Base-by-base conservation (phyloP, 306 rosid genomes). In the Cajanus cajan region DNA sequence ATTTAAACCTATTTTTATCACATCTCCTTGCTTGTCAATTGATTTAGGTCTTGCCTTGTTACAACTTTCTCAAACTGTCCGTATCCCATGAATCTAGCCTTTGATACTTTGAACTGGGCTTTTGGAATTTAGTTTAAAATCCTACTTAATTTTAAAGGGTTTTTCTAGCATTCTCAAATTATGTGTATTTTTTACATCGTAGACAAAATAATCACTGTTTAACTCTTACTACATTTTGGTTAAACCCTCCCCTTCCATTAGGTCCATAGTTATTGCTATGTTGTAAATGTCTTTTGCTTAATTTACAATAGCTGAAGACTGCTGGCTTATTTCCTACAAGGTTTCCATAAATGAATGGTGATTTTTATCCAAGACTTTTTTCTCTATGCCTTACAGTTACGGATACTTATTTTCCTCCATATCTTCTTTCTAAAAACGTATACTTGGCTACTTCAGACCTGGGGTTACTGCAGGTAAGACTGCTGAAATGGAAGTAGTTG, bases 401-500 rank as follows among this genome's bases (percentile, higher is more conserved):
- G 25, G n/a, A n/a, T n/a, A n/a, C n/a, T n/a, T 74, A n/a, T 34
- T 61, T 73, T 44, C 22, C 31, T 69, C 10, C 21, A n/a, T 78
- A 43, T 31, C 59, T 52, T 51, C 9, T 52, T 73, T 76, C 77
- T 77, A 63, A 80, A 73, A 59, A 36, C 48, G 41, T 59, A 65
- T 78, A n/a, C 69, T 62, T 85, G 84, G 80, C 80, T 72, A 81
- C 80, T 57, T 39, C 93, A 95, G 98, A 82, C 94, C 96, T 25
- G 98, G 98, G 76, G 92, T 95, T 77, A 82, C 90, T 24, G 98
- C 96, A 36, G 97, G 94, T 72, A 92, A 91, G 85, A 78, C 92
- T 78, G 97, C 98, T 78, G 97, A 86, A 80, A 95, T 95, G 98
- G 82, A 82, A 84, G 98, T 95, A 68, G 87, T 95, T 82, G 98